Evolutionary conservation across 306 rosid species (phyloP).

Genomic region (Urtica urens): DNA sequence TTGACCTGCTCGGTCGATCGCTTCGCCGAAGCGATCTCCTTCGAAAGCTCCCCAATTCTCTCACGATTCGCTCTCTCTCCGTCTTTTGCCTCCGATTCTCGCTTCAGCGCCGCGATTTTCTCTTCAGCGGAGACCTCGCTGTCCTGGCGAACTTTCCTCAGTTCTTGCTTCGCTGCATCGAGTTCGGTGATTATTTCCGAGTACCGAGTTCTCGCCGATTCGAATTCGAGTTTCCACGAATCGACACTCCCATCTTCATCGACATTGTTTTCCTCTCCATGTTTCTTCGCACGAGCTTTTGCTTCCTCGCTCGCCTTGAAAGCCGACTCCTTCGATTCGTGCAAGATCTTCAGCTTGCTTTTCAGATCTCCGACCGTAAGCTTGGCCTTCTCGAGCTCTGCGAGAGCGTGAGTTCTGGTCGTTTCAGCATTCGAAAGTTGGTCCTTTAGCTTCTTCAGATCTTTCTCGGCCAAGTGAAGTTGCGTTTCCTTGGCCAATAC

Average conservation of each 20-base stretch:
- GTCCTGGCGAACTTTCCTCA: conserved; percentile 64
- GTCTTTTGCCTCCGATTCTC: conserved; percentile 54
- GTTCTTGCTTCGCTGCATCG: conserved; percentile 69
- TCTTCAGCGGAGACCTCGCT: conserved; percentile 54
- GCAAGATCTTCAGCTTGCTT: conserved; percentile 41
- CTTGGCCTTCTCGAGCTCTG: conserved; percentile 70
- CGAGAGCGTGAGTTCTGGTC: conserved; percentile 66
- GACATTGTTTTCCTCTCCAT: conserved; percentile 43
- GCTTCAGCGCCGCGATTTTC: conserved; percentile 43
- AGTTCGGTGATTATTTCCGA: conserved; percentile 55
- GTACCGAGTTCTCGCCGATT: conserved; percentile 50
- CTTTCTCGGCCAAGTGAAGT: conserved; percentile 67
- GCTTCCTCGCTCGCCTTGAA: conserved; percentile 55
- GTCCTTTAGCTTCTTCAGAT: conserved; percentile 72
- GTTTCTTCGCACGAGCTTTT: conserved; percentile 44
- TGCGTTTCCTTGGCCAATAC: conserved; percentile 79
- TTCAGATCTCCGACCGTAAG: conserved; percentile 49
- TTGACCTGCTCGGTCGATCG: conserved; percentile 67
- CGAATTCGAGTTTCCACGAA: conserved; percentile 69
- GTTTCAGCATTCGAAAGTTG: conserved; percentile 76
- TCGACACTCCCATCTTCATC: conserved; percentile 27
- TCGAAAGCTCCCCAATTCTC: conserved; percentile 54
- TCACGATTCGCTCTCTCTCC: conserved; percentile 42
- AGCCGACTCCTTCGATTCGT: conserved; percentile 60
- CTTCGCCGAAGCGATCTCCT: conserved; percentile 58